Evolutionary conservation across 495 filamentous ascomycete species (phyloP), one percentile per base, ranked within the genome.

Genomic region (Trichocladium antarcticum): DNA sequence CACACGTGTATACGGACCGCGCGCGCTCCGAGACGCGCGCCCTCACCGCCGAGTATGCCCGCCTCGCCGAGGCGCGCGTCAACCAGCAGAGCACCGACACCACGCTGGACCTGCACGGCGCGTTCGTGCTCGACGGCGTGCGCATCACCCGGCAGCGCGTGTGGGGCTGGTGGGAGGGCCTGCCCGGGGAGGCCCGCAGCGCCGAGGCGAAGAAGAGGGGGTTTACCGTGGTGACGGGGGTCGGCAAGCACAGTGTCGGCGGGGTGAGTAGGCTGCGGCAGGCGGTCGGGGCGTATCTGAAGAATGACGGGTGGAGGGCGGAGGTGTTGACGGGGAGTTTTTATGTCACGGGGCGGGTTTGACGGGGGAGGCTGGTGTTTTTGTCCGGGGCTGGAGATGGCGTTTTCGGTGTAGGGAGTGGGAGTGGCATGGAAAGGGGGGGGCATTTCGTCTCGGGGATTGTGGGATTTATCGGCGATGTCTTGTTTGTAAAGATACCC

Each of bases 291-390:
- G 84, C 75, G 59, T 83, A 83, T 68, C 62, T 98, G 45, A 69
- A 78, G 40, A 73, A 73, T 32, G 85, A 90, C 46, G 88, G 87
- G 0, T 98, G 92, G 92, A 83, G 77, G 52, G 71, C 93, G 27
- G 76, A 87, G 63, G 70, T 83, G 27, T 67, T 75, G 27, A 73
- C 76, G 9, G 89, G 89, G 0, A 68, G 74, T 28, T 70, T 88
- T 38, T 59, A 78, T 35, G 76, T 96, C 8, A 73, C 66, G 11
- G 87, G 86, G 1, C 69, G 71, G 47, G 49, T 24, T 22, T 57
- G 53, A 58, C 20, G n/a, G 7, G 27, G n/a, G 19, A 0, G 14
- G 12, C 20, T n/a, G 11, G 31, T n/a, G n/a, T n/a, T n/a, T 39
- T 39, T 12, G 37, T 17, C 6, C 5, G 10, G 19, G 21, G 38